phyloP scores from a whole-genome alignment of 1,284 basidiomycete genomes.

The Marasmius tenuissimus region DNA sequence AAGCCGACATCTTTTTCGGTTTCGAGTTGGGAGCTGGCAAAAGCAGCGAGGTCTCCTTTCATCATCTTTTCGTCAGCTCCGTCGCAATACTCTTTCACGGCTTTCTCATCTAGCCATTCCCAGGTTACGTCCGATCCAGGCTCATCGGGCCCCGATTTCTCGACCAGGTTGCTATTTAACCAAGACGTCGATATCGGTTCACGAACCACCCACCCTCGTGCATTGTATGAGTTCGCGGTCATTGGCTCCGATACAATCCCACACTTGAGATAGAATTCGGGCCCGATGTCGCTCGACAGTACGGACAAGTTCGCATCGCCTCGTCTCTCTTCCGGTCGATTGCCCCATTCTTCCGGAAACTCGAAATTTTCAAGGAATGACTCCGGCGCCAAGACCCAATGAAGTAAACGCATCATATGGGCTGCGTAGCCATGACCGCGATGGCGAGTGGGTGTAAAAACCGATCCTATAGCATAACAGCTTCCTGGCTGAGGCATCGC shows the following conservation, averaged over 20 bases:
- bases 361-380: background rate
- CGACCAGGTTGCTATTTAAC: background rate
- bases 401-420: background rate
- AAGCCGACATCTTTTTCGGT: background rate
- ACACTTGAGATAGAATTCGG: background rate
- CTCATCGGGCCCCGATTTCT: background rate
- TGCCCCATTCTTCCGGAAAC: background rate
- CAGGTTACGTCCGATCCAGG: background rate
- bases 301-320: background rate
- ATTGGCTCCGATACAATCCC: background rate
- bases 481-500: background rate
- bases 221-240: background rate
- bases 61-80: background rate
- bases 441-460: background rate
- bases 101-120: background rate
- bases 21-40: background rate
- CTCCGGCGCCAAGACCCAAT: background rate
- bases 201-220: background rate
- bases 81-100: background rate
- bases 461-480: background rate
- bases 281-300: background rate
- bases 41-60: background rate
- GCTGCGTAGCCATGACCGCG: background rate
- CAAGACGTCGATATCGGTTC: background rate
- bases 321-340: background rate